Conservation (phyloP, 352 stramenopile species). For the Phytopythium mirpurense region DNA sequence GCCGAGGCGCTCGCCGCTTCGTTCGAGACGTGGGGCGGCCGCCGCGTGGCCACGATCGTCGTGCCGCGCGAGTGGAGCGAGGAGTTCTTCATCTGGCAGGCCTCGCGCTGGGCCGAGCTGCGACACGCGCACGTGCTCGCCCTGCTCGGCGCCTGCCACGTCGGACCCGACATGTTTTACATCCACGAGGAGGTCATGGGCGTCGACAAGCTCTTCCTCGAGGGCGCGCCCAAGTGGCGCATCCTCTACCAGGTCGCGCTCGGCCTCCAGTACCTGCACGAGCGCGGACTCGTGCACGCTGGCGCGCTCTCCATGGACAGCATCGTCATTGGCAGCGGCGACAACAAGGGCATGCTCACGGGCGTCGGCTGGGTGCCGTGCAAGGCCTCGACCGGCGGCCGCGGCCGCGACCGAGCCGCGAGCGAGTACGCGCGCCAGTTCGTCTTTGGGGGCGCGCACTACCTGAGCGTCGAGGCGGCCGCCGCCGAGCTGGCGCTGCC, state of each 20-base stretch:
- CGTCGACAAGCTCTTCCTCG: too few relatives aligned
- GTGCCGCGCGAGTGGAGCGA: conserved; percentile 13
- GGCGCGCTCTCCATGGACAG: conserved; percentile 8
- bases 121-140: neutral
- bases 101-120: conserved; percentile 4
- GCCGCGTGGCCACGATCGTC: conserved; percentile 13
- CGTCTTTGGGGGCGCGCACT: conserved; percentile 3
- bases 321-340: conserved; percentile 6
- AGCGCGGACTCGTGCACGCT: conserved; percentile 8
- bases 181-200: neutral
- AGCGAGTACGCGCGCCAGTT: conserved; percentile 1
- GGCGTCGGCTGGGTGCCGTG: conserved; percentile 2
- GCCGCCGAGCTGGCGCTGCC: neutral
- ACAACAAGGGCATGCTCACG: conserved; percentile 8
- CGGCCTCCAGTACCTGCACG: neutral
- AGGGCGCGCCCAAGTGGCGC: neutral
- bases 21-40: conserved; percentile 21
- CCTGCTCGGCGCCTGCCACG: conserved; percentile 5
- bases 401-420: neutral
- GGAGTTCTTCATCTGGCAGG: conserved; percentile 23
- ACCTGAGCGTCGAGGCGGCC: neutral
- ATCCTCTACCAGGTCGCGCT: neutral
- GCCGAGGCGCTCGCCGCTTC: neutral
- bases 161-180: neutral
- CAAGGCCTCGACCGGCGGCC: neutral